Evolutionary conservation across 805 yeast species (phyloP), one percentile per base, ranked within the genome.

Genomic region (Saccharomycopsis schoenii): DNA sequence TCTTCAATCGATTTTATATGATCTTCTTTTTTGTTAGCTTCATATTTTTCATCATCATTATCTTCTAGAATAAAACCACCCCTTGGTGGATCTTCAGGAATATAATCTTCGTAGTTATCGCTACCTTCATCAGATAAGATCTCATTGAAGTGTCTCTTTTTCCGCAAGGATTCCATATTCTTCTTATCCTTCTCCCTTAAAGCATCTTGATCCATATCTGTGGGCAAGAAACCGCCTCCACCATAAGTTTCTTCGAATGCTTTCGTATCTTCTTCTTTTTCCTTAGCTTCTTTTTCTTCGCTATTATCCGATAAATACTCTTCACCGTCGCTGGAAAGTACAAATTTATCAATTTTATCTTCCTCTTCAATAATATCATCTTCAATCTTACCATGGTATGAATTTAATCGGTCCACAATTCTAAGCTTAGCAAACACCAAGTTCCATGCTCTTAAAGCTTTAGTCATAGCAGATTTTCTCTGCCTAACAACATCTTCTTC

Each of bases 381-480:
- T 9, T 65, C 71, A 2, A 80, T 66, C 25, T 65, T 67, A 3
- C 88, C 88, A 67, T 83, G 87, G 25, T 73, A 73, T 42, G 62
- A 65, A 60, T 80, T 75, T 64, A 83, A 74, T 55, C 87, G 68
- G 11, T 72, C 73, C 52, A 71, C 70, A 37, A 83, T 81, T 58
- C 80, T 70, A 42, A 84, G 70, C 59, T 79, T 83, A 8, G 81
- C 74, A 61, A 83, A 70, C 61, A 83, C 74, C 56, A 76, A 73
- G 62, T 76, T 80, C 88, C 87, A 83, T 40, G 77, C 76, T 55
- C 76, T 72, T 62, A 83, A 71, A 1, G 87, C 82, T 19, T 76
- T 76, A 43, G 80, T 66, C 62, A 84, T 85, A 5, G 74, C 73
- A 19, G 76, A 71, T 43, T 72, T 71, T 59, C 75, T 68, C 58